These are phyloP conservation scores for Mortierella sp. DNA, from an alignment of 371 early-diverging fungal species.

Conservation along the genomic window DNA sequence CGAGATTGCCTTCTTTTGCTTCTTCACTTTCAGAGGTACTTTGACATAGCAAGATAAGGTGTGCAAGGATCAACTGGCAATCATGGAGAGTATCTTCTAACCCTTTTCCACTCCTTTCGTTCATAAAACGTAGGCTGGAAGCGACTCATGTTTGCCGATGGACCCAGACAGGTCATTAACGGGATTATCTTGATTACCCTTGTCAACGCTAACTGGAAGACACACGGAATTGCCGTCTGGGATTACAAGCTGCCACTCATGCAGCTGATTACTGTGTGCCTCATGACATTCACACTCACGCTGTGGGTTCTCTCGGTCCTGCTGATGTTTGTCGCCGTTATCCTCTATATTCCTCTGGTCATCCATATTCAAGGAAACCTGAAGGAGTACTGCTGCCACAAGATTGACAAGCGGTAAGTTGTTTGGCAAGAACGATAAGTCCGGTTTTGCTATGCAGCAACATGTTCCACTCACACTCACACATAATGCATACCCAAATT, in stretches of 20 bases:
- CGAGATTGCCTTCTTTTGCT: conserved; percentile 85
- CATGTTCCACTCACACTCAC: background rate
- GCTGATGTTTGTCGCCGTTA: conserved; percentile 70
- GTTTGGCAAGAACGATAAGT: no score
- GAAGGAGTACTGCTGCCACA: conserved; percentile 93
- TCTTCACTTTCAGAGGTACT: conserved; percentile 80
- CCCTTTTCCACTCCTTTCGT: background rate
- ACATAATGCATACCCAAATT: background rate
- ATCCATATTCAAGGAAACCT: conserved; percentile 88
- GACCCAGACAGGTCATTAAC: conserved; percentile 86
- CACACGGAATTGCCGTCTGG: conserved; percentile 6
- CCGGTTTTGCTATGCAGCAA: no score
- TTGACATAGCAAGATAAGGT: background rate
- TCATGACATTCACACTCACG: conserved; percentile 50
- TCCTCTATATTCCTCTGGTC: conserved; percentile 86
- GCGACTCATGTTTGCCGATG: conserved; percentile 86
- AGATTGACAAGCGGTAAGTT: conserved; percentile 86
- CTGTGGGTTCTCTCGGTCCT: conserved; percentile 60
- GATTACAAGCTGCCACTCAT: background rate
- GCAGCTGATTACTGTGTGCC: conserved; percentile 25
- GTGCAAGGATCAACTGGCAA: conserved; percentile 45
- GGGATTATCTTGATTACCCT: conserved; percentile 41
- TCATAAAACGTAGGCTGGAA: conserved; percentile 76
- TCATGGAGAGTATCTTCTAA: background rate
- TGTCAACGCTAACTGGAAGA: background rate